These are phyloP conservation scores for Crucihimalaya himalaica DNA, from an alignment of 345 rosid genomes.

Conservation along the genomic window DNA sequence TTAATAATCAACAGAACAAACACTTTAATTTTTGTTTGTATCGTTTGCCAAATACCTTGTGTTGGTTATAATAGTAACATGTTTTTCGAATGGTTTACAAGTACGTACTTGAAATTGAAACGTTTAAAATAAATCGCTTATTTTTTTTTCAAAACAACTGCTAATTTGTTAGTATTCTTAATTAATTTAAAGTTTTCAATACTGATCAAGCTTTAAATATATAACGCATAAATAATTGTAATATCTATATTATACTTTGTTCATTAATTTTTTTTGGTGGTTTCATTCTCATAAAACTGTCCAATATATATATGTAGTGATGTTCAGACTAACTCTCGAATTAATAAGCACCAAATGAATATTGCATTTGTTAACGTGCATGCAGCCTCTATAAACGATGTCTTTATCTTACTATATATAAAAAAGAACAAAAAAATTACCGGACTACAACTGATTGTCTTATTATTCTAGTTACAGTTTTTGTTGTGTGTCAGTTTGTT, in stretches of 20 bases:
- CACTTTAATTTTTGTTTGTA: too few species aligned
- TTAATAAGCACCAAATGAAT: neutral
- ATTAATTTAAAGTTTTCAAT: neutral
- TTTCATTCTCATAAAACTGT: neutral
- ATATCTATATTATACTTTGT: neutral
- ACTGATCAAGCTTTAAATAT: neutral
- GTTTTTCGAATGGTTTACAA: neutral
- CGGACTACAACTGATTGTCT: constrained; percentile 8
- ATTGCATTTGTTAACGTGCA: constrained; percentile 1
- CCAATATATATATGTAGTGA: neutral
- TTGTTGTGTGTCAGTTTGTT: constrained; percentile 30
- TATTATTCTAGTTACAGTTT: constrained; percentile 15
- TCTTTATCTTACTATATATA: neutral
- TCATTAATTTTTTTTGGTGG: neutral
- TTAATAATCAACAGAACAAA: neutral
- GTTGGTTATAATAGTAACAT: neutral
- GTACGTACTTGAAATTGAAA: constrained; percentile 1
- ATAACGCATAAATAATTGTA: neutral
- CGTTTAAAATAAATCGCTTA: neutral
- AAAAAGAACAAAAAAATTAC: neutral
- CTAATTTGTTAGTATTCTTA: neutral
- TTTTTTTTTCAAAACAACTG: neutral
- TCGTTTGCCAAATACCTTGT: too few species aligned
- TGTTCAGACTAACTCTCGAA: neutral
- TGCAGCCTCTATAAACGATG: neutral